Evolutionary conservation across 495 filamentous ascomycete genomes (phyloP).

Genomic region (Recurvomyces mirabilis): DNA sequence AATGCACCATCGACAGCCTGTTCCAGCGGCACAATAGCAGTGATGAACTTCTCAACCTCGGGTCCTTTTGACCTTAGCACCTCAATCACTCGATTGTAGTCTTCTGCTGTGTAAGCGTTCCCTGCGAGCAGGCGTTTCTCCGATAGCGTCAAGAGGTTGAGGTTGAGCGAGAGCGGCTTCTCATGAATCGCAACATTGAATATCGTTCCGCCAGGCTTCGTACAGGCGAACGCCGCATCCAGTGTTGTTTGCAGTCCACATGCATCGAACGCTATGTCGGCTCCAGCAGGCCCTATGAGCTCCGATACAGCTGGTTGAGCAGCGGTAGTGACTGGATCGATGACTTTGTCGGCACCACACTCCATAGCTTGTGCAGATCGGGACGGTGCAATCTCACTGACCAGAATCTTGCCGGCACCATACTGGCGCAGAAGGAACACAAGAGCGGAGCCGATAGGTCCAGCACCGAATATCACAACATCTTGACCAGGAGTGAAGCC

Average conservation of each 20-base stretch:
- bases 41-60: constrained; percentile 7
- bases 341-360: constrained; percentile 1
- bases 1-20: constrained; percentile 5
- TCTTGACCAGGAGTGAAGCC: background rate
- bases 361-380: background rate
- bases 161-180: constrained; percentile 2
- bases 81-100: background rate
- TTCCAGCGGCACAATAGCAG: constrained; percentile 4
- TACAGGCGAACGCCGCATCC: constrained; percentile 1
- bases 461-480: constrained; percentile 3
- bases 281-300: constrained; percentile 2
- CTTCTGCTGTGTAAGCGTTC: constrained; percentile 6
- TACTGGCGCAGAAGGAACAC: constrained; percentile 1
- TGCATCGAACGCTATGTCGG: constrained; percentile 10
- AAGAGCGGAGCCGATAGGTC: constrained; percentile 6
- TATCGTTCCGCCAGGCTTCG: constrained; percentile 1
- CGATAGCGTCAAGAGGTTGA: background rate
- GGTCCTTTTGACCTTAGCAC: background rate
- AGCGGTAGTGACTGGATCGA: background rate
- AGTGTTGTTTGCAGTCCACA: constrained; percentile 9
- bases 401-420: background rate
- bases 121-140: constrained; percentile 9
- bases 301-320: background rate
- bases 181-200: constrained; percentile 15
- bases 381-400: constrained; percentile 3